These are phyloP conservation scores for Raphidocelis subcapitata DNA, from an alignment of 139 green algal genomes.

Conservation along the genomic window DNA sequence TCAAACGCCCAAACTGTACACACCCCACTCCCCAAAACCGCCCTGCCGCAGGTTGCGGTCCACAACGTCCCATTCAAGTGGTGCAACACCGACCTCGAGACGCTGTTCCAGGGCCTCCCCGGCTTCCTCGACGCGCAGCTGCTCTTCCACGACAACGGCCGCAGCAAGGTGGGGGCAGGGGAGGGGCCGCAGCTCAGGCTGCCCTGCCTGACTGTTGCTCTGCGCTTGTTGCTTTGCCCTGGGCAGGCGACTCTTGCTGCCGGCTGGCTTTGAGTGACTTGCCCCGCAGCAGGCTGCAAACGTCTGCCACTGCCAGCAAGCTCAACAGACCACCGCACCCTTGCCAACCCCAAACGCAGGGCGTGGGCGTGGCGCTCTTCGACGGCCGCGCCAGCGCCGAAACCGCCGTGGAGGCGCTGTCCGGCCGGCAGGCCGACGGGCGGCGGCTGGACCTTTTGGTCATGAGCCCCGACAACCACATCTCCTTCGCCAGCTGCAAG, in stretches of 20 bases:
- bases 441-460: constrained; percentile 28
- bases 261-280: too few relatives aligned
- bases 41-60: constrained; percentile 31
- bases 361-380: constrained; percentile 27
- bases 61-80: constrained; percentile 32
- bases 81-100: constrained; percentile 28
- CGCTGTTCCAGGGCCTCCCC: constrained; percentile 5
- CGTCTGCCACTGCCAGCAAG: background rate
- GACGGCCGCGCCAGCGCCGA: background rate
- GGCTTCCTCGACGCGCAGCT: constrained; percentile 27
- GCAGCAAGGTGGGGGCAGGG: constrained; percentile 27
- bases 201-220: too few relatives aligned
- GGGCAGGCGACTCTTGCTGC: too few relatives aligned
- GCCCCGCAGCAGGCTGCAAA: background rate
- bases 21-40: too few relatives aligned
- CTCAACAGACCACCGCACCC: too few relatives aligned
- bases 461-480: constrained; percentile 29
- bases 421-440: constrained; percentile 19
- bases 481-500: constrained; percentile 23
- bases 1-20: too few relatives aligned
- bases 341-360: constrained; percentile 7
- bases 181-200: too few relatives aligned
- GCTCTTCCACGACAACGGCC: constrained; percentile 33
- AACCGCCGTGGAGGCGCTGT: constrained; percentile 1
- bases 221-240: too few relatives aligned